These are phyloP conservation scores for Colletotrichum siamense DNA, from an alignment of 2,329 filamentous ascomycete genomes.

Conservation along the genomic window DNA sequence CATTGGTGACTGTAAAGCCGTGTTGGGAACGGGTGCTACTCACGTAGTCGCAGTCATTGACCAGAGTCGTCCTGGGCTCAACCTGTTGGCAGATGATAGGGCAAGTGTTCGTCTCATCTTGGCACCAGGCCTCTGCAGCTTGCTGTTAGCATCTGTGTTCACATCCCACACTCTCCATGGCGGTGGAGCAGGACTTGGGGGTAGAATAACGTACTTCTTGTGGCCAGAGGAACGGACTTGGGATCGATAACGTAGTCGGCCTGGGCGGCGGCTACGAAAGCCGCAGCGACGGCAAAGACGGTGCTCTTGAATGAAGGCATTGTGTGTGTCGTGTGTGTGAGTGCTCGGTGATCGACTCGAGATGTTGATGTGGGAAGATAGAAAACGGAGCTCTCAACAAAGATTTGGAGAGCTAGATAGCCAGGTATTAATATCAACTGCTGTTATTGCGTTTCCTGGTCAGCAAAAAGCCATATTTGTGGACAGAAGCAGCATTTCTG, in stretches of 20 bases:
- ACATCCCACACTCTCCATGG: neutral
- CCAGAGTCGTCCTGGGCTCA: conserved; percentile 53
- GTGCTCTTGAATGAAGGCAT: conserved; percentile 64
- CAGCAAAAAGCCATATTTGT: conserved; percentile 6
- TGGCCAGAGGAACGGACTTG: conserved; percentile 55
- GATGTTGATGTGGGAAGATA: neutral
- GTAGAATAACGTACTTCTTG: conserved; percentile 51
- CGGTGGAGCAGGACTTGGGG: too few relatives aligned
- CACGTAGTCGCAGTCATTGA: conserved; percentile 74
- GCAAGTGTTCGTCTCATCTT: conserved; percentile 66
- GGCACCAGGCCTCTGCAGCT: conserved; percentile 68
- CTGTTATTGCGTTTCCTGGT: conserved; percentile 16
- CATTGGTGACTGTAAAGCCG: neutral
- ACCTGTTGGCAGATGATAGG: conserved; percentile 74
- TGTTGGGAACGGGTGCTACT: conserved; percentile 25
- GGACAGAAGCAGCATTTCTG: neutral
- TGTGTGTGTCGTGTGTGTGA: conserved; percentile 20
- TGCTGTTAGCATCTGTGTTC: conserved; percentile 19
- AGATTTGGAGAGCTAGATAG: neutral
- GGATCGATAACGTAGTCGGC: conserved; percentile 69
- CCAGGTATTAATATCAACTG: neutral
- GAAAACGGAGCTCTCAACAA: neutral
- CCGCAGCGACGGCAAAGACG: conserved; percentile 59
- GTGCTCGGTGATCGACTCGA: neutral
- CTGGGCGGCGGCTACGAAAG: conserved; percentile 57